Base-by-base conservation (phyloP, 225 moss, liverwort and hornwort species). In the Thuidium tamariscinum region DNA sequence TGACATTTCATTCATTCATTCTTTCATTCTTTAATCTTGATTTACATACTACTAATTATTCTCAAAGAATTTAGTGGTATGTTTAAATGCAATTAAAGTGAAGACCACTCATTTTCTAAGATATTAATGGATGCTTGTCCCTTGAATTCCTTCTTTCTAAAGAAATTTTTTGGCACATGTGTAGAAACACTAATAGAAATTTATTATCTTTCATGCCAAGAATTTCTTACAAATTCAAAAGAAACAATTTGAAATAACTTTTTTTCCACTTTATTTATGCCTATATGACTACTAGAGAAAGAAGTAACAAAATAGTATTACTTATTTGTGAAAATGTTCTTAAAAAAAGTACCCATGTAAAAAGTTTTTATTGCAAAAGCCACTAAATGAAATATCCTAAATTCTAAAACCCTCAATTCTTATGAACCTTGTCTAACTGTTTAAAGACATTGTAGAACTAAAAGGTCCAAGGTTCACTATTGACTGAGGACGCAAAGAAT, bases 151-250 rank as follows among this genome's bases (percentile, higher is more conserved):
- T 42, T 14, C 25, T 9, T 70, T 4, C 9, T 26, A 4, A 70
- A 26, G 27, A 41, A 13, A 3, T 13, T 1, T 14, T 25, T 39
- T 26, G 41, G 0, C 41, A 8, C 15, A 26, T 14, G 8, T 15
- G 1, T 15, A 16, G 42, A 5, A 0, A 68, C 3, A 13, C 23
- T 21, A 36, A n/a, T 11, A 6, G 2, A 1, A 21, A 36, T 3
- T 21, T 66, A 37, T 36, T 21, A 37, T 66, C 36, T 66, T 37
- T 12, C 0, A 66, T 7, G 21, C 21, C 21, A 37, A 66, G 6
- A 21, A 7, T 11, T n/a, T 12, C 7, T 66, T 21, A 37, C 20
- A 22, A 66, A 66, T 12, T 66, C 12, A 37, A 66, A 36, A 37
- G 6, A 66, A 66, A 37, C 0, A 22, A 36, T 66, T 36, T 66